Percentiles rank a stretch among this genome's conserved stretches.
Conservation (phyloP, 768 basidiomycete genomes). For the Auriscalpium vulgare region DNA sequence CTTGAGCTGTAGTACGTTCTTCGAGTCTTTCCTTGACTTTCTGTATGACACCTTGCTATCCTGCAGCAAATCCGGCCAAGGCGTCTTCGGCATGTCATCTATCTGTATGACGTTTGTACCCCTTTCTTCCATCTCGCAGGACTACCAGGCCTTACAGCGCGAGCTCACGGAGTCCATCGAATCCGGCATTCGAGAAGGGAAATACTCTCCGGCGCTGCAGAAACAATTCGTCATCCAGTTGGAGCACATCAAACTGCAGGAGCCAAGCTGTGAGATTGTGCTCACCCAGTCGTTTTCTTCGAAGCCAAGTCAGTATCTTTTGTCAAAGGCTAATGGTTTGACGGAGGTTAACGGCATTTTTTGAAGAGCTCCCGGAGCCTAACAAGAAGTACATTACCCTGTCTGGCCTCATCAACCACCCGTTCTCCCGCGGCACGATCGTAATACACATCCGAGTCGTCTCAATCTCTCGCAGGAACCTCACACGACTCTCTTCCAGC, state of each 20-base stretch:
- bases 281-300: background rate
- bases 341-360: background rate
- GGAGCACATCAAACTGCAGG: background rate
- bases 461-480: background rate
- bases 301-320: background rate
- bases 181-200: background rate
- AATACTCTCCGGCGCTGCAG: slow-evolving; percentile 3
- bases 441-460: background rate
- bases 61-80: background rate
- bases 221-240: slow-evolving; percentile 11
- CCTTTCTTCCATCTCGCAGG: background rate
- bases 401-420: background rate
- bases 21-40: background rate
- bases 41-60: background rate
- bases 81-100: background rate
- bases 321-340: background rate
- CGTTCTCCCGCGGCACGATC: slow-evolving; percentile 13
- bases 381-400: slow-evolving; percentile 4
- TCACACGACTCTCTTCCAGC: slow-evolving; percentile 1
- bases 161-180: slow-evolving; percentile 3
- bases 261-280: slow-evolving; percentile 4
- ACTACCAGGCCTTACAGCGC: slow-evolving; percentile 2
- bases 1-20: slow-evolving; percentile 7
- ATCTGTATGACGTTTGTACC: slow-evolving; percentile 4
- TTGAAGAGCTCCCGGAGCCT: slow-evolving; percentile 2